Base-by-base conservation (phyloP, 768 basidiomycete genomes). In the Gyrodon lividus region DNA sequence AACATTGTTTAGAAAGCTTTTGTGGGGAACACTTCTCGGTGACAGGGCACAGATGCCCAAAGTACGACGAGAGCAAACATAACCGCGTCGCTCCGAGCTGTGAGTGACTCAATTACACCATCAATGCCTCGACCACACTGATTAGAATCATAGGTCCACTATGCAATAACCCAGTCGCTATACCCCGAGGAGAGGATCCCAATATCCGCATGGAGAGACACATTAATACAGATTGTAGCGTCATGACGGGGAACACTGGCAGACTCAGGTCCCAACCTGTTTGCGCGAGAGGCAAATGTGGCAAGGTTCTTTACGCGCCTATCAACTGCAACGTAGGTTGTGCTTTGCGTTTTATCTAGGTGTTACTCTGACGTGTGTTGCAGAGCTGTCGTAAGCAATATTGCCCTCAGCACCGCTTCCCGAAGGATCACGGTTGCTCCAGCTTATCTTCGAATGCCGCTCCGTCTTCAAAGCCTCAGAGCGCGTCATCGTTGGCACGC, bases 11-110 rank as follows among this genome's bases (percentile, higher is more conserved):
- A 13, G 67, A 76, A 14, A 74, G 76, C 0, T 93, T 83, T 72
- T 94, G 92, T 59, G 81, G 82, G 37, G 86, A 90, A 12, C 91
- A 94, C 63, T 92, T 85, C 72, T 79, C 78, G 54, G 86, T 85
- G 12, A 72, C 77, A 16, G 76, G 76, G 2, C 91, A 93, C 61
- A 72, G 68, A 33, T 91, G 92, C 62, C 66, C 77, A 3, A 75
- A 85, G 59, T 91, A 85, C 61, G 87, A 92, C 58, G 82, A 86
- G 63, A 73, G 70, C 57, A 83, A 83, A 63, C 77, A 81, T 55
- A 82, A 94, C 54, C 79, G 91, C 8, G 74, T 92, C 6, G 89
- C 88, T 14, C 91, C 91, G 13, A 75, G 81, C 34, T 92, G 89
- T 87, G 60, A 48, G 80, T 74, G 17, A 16, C 28, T 23, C 30